A percentile compares a stretch with the other conserved stretches of the same genome.
Evolutionary conservation across 1,284 basidiomycete genomes (phyloP).

Genomic region (Trametes versicolor): DNA sequence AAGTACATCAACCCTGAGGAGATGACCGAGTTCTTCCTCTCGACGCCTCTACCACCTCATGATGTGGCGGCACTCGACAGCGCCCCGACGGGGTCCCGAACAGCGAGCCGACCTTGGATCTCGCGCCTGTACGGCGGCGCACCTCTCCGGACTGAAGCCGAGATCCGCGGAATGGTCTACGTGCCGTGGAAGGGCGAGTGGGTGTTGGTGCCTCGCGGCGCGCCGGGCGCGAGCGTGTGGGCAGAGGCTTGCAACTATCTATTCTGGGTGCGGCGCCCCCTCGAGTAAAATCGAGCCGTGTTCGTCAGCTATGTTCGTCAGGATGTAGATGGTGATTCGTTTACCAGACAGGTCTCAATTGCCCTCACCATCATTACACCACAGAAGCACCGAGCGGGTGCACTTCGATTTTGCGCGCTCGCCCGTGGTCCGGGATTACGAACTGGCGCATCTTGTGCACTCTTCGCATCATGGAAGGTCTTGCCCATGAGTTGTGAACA

Average conservation of each 20-base stretch:
- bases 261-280: conserved; percentile 81
- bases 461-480: not conserved
- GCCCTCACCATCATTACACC: not conserved
- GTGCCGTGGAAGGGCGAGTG: conserved; percentile 81
- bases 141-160: conserved; percentile 73
- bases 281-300: conserved; percentile 23
- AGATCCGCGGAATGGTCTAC: conserved; percentile 86
- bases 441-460: not conserved
- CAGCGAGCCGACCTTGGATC: conserved; percentile 51
- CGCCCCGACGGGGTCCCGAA: not conserved
- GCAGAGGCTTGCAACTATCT: conserved; percentile 83
- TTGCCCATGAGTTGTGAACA: not conserved
- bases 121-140: conserved; percentile 52
- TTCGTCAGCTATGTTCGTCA: not conserved
- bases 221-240: conserved; percentile 62
- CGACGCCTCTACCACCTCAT: conserved; percentile 52
- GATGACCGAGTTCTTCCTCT: conserved; percentile 86
- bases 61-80: not conserved
- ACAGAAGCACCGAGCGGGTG: too few species aligned
- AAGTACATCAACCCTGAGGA: conserved; percentile 94
- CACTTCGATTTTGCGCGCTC: not conserved
- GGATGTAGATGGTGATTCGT: not conserved
- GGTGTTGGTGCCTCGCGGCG: conserved; percentile 70
- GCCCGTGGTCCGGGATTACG: not conserved
- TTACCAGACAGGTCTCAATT: not conserved